A percentile compares a stretch with the other conserved stretches of the same genome.
Evolutionary conservation across 441 rosid genomes (phyloP).

Genomic region (Euphorbia celastroides): DNA sequence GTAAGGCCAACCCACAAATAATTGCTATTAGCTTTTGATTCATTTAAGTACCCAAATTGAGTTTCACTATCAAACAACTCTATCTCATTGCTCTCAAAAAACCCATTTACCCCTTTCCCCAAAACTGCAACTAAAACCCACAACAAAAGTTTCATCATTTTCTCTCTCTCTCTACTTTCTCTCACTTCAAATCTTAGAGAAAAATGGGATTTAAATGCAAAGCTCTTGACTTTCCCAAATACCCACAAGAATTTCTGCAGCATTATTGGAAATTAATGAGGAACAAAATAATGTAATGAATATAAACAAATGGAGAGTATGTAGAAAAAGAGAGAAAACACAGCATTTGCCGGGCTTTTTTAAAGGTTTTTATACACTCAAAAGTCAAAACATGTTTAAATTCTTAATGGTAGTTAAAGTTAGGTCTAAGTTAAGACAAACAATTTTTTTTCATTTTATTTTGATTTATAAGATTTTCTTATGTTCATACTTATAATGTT

Average conservation of each 20-base stretch:
- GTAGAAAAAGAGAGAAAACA: conserved; percentile 3
- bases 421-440: too few species aligned
- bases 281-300: not conserved
- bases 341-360: conserved; percentile 42
- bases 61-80: conserved; percentile 45
- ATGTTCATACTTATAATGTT: too few species aligned
- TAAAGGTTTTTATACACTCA: conserved; percentile 19
- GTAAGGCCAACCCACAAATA: conserved; percentile 84
- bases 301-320: not conserved
- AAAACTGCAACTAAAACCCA: conserved; percentile 32
- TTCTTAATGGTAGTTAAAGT: too few species aligned
- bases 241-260: not conserved
- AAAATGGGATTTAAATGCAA: not conserved
- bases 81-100: conserved; percentile 49
- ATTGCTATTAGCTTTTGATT: conserved; percentile 36
- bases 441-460: too few species aligned
- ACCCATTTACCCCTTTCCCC: conserved; percentile 31
- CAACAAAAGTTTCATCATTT: conserved; percentile 29
- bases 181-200: conserved; percentile 20
- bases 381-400: conserved; percentile 25
- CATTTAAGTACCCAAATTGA: conserved; percentile 28
- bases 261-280: not conserved
- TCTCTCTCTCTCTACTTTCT: not conserved
- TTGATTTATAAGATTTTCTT: too few species aligned
- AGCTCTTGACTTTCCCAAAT: not conserved